Evolutionary conservation across 441 rosid species (phyloP).

Genomic region (Isatis lusitanica): DNA sequence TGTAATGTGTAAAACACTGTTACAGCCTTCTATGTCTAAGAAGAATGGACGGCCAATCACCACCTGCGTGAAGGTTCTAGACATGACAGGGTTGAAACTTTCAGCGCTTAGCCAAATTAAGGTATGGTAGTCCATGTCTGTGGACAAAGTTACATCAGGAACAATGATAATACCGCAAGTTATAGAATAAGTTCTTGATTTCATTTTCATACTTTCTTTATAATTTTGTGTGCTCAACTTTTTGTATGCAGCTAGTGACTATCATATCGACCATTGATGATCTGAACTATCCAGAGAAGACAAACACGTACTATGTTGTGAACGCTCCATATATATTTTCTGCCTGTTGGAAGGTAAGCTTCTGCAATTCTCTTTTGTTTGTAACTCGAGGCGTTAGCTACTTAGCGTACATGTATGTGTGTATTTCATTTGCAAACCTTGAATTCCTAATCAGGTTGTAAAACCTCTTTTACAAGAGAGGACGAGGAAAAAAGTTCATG

Average conservation of each 20-base stretch:
- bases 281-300: slow-evolving; percentile 95
- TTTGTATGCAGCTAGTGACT: slow-evolving; percentile 70
- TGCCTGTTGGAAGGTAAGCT: slow-evolving; percentile 87
- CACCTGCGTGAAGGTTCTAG: slow-evolving; percentile 80
- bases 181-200: neutral
- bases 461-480: slow-evolving; percentile 94
- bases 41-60: slow-evolving; percentile 78
- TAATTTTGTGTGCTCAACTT: neutral
- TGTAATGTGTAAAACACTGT: slow-evolving; percentile 27
- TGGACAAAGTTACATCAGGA: neutral
- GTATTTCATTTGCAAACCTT: slow-evolving; percentile 4
- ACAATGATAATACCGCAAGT: neutral
- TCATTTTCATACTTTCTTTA: neutral
- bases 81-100: slow-evolving; percentile 90
- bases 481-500: slow-evolving; percentile 77
- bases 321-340: slow-evolving; percentile 93
- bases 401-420: neutral
- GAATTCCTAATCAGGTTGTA: slow-evolving; percentile 56
- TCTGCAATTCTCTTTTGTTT: neutral
- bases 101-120: slow-evolving; percentile 85
- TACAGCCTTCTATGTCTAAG: slow-evolving; percentile 78
- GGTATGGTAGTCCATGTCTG: slow-evolving; percentile 42
- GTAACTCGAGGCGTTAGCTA: neutral
- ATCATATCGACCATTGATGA: slow-evolving; percentile 82
- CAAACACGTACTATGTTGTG: slow-evolving; percentile 77